Evolutionary conservation across 768 basidiomycete species (phyloP).

Genomic region (Termitomyces bulborhizus): DNA sequence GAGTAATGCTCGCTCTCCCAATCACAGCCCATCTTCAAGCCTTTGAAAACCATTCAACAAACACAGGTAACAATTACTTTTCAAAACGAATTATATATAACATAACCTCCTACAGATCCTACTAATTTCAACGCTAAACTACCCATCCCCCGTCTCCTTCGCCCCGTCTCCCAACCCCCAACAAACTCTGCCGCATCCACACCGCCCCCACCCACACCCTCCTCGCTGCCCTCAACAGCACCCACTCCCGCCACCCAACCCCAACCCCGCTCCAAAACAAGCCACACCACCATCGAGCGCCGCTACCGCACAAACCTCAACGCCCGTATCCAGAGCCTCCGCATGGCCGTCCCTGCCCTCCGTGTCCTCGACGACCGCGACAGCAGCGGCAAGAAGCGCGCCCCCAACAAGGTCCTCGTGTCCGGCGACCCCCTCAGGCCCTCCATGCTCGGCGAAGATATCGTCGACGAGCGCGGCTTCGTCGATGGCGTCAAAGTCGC

Average conservation of each 20-base stretch:
- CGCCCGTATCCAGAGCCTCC: conserved; percentile 75
- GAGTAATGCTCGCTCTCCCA: conserved; percentile 48
- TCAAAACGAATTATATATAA: too few species aligned
- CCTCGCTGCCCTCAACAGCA: conserved; percentile 12
- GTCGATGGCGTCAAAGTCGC: conserved; percentile 92
- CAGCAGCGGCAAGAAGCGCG: conserved; percentile 42
- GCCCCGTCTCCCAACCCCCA: conserved; percentile 17
- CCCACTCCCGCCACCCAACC: conserved; percentile 10
- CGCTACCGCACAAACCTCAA: conserved; percentile 87
- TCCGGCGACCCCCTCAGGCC: conserved; percentile 29
- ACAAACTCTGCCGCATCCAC: conserved; percentile 34
- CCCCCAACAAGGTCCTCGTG: conserved; percentile 32
- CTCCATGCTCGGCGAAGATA: conserved; percentile 28
- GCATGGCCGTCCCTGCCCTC: conserved; percentile 77
- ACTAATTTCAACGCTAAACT: conserved; percentile 13
- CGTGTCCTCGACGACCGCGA: conserved; percentile 67
- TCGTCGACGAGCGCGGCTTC: conserved; percentile 78
- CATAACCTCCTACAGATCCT: too few species aligned
- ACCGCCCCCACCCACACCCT: conserved; percentile 34
- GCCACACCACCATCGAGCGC: conserved; percentile 85
- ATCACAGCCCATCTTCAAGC: conserved; percentile 30
- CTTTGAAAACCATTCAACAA: conserved; percentile 4
- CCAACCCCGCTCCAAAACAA: conserved; percentile 58
- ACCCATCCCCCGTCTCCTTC: conserved; percentile 32
- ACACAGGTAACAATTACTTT: too few species aligned